These are phyloP conservation scores for Claviceps purpurea DNA, from an alignment of 2,329 filamentous ascomycete genomes.

Conservation along the genomic window DNA sequence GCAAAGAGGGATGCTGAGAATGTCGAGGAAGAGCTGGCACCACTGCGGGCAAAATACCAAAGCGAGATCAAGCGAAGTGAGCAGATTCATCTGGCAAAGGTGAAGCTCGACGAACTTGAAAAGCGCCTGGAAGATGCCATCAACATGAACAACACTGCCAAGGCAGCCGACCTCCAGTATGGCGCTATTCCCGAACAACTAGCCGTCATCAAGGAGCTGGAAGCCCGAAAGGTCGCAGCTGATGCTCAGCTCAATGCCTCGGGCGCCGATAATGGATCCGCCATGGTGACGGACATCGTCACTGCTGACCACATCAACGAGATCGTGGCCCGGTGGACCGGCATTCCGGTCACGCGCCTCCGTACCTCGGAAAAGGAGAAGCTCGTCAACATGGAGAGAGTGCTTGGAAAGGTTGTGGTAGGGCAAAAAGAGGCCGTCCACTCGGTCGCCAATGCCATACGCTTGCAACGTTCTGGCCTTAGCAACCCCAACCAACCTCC, in stretches of 20 bases:
- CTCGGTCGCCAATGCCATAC: conserved; percentile 90
- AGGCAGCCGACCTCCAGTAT: conserved; percentile 89
- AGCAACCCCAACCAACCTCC: conserved; percentile 93
- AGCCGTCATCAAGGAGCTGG: conserved; percentile 63
- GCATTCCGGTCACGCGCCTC: conserved; percentile 87
- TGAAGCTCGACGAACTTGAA: conserved; percentile 84
- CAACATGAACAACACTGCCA: conserved; percentile 68
- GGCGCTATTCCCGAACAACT: conserved; percentile 94
- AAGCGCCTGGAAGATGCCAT: conserved; percentile 91
- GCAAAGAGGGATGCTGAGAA: conserved; percentile 89
- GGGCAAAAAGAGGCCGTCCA: conserved; percentile 89
- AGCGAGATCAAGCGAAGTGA: conserved; percentile 83
- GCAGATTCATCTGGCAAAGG: conserved; percentile 84
- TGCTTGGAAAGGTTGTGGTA: conserved; percentile 71
- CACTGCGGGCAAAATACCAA: conserved; percentile 90
- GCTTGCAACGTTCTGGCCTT: conserved; percentile 86
- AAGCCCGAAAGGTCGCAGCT: conserved; percentile 64
- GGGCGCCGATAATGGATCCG: conserved; percentile 45
- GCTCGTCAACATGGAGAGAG: conserved; percentile 91
- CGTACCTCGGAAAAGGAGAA: conserved; percentile 97
- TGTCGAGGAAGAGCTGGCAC: conserved; percentile 82
- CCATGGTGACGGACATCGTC: conserved; percentile 83
- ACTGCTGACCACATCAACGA: conserved; percentile 98
- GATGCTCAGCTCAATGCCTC: conserved; percentile 54
- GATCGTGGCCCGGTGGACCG: conserved; percentile 95